Evolutionary conservation across 2,329 filamentous ascomycete genomes (phyloP), one percentile per base, ranked within the genome.

Genomic region (Alternaria sp.): DNA sequence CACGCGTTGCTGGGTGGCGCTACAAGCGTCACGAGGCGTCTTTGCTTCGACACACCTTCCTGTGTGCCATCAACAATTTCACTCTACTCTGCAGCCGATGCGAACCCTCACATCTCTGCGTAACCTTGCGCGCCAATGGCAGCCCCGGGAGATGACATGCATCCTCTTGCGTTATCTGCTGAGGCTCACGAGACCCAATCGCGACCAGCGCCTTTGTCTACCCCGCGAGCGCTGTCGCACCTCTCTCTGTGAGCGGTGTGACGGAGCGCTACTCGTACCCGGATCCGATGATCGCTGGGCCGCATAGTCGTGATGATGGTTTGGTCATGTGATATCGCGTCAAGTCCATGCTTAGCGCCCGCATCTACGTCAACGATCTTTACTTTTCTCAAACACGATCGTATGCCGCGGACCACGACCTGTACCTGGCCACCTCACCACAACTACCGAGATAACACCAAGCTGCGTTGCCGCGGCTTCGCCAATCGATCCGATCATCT

Each of bases 161-260:
- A 68, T 65, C 59, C 47, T 50, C 55, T 55, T 53, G 64, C 66
- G 63, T 63, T 61, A 67, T 65, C 61, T 63, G 68, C 67, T 66
- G 63, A 63, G 65, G 63, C 32, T 54, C 60, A 68, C 65, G 63
- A 65, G 61, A 56, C 56, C 62, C 55, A 59, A 51, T 62, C 51
- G 61, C 54, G 26, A 30, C 57, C 21, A 46, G 13, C 46, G 28
- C 26, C 13, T 30, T 50, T 46, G 40, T n/a, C 51, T 65, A 54
- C 57, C 59, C 62, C 62, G 52, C 58, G 26, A 49, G 25, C 30
- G 25, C 44, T 19, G 59, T 67, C 23, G 53, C 59, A 56, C 62
- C 50, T 47, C 57, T 21, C 58, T 19, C 13, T 26, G 17, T 23
- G 13, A 44, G 45, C 40, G 52, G 58, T 57, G 54, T 61, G 58